Evolutionary conservation across 352 stramenopile genomes (phyloP).

Genomic region (Phytophthora melonis): DNA sequence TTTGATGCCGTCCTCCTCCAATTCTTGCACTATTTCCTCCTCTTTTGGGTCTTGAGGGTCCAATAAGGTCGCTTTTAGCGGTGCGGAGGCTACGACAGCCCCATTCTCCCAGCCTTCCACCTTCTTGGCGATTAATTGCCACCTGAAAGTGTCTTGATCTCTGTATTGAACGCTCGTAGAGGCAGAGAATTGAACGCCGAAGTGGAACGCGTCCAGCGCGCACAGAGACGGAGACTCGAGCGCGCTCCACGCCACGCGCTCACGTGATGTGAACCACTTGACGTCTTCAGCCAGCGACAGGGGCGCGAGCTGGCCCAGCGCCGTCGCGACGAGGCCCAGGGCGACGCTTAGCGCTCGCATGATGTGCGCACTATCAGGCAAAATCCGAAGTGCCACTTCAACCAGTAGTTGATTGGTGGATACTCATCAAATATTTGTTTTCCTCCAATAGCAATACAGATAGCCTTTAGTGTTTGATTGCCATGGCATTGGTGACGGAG

Average conservation of each 20-base stretch:
- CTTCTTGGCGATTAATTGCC: slow-evolving; percentile 37
- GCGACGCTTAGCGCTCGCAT: slow-evolving; percentile 12
- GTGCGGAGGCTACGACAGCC: slow-evolving; percentile 23
- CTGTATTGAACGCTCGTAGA: slow-evolving; percentile 6
- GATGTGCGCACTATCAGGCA: not conserved
- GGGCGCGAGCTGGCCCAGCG: not conserved
- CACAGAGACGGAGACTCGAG: slow-evolving; percentile 18
- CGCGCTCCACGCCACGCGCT: slow-evolving; percentile 18
- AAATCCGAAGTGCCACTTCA: slow-evolving; percentile 40
- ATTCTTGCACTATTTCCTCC: slow-evolving; percentile 2
- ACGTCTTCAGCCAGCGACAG: not conserved
- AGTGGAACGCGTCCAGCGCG: slow-evolving; percentile 45
- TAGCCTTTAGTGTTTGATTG: slow-evolving; percentile 2
- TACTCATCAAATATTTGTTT: not conserved
- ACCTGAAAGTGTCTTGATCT: slow-evolving; percentile 30
- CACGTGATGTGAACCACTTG: slow-evolving; percentile 15
- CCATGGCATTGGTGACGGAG: slow-evolving; percentile 39
- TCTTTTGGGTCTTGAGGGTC: not conserved
- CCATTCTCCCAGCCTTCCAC: slow-evolving; percentile 22
- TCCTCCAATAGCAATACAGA: slow-evolving; percentile 12
- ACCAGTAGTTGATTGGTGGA: slow-evolving; percentile 32
- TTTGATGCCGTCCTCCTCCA: slow-evolving; percentile 27
- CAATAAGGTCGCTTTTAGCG: slow-evolving; percentile 8
- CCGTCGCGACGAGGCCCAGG: slow-evolving; percentile 16
- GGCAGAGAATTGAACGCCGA: slow-evolving; percentile 36